phyloP scores from a whole-genome alignment of 2,329 filamentous ascomycete species.

The Tolypocladium capitatum region DNA sequence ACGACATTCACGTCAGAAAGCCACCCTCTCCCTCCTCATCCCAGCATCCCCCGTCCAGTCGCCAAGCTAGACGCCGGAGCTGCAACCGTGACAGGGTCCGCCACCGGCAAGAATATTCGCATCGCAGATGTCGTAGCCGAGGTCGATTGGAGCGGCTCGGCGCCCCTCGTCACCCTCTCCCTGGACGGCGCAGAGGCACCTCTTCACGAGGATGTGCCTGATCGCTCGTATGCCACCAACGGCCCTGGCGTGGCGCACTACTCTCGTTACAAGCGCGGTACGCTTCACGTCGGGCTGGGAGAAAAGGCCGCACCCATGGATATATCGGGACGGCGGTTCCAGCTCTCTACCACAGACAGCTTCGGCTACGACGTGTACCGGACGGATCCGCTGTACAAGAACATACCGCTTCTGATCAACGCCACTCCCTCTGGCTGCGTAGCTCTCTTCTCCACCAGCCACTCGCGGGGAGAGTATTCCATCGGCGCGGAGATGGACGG shows the following conservation, averaged over 20 bases:
- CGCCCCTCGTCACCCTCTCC: constrained; percentile 43
- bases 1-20: constrained; percentile 50
- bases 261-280: constrained; percentile 45
- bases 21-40: constrained; percentile 52
- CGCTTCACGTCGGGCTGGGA: constrained; percentile 56
- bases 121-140: background rate
- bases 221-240: constrained; percentile 53
- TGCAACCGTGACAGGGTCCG: background rate
- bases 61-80: constrained; percentile 12
- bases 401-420: background rate
- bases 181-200: constrained; percentile 32
- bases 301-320: constrained; percentile 66
- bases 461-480: background rate
- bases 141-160: background rate
- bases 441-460: background rate
- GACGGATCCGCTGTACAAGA: background rate
- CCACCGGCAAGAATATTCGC: background rate
- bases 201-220: constrained; percentile 48
- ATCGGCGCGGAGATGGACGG: background rate
- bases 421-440: background rate
- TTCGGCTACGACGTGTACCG: background rate
- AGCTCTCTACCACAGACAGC: constrained; percentile 29
- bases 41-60: constrained; percentile 33
- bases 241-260: constrained; percentile 51
- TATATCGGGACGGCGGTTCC: constrained; percentile 51